phyloP scores from a whole-genome alignment of 1,139 yeast species.

The Pichia sp. region DNA sequence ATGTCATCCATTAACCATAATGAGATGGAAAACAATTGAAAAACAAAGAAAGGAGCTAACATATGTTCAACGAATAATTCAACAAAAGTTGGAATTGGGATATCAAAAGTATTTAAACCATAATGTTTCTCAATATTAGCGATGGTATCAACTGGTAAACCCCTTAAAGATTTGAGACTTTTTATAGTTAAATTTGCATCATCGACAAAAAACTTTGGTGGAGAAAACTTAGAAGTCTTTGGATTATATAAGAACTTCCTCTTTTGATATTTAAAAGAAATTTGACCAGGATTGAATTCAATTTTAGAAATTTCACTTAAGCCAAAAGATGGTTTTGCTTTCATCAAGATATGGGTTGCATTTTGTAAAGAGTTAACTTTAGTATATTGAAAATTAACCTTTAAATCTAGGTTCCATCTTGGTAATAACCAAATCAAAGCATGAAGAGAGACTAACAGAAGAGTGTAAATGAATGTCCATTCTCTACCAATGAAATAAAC shows the following conservation, averaged over 20 bases:
- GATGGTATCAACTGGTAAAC: slow-evolving; percentile 40
- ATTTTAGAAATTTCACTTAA: slow-evolving; percentile 71
- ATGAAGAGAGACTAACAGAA: slow-evolving; percentile 67
- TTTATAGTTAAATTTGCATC: slow-evolving; percentile 57
- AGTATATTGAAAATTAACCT: slow-evolving; percentile 64
- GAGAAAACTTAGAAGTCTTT: slow-evolving; percentile 52
- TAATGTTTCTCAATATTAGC: slow-evolving; percentile 53
- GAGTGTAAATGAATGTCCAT: slow-evolving; percentile 79
- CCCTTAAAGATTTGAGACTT: slow-evolving; percentile 55
- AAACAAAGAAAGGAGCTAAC: slow-evolving; percentile 95
- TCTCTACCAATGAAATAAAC: slow-evolving; percentile 71
- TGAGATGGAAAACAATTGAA: slow-evolving; percentile 92
- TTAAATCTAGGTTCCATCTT: slow-evolving; percentile 81
- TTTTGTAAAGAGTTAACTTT: slow-evolving; percentile 36
- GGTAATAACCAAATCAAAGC: slow-evolving; percentile 82
- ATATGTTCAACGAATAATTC: slow-evolving; percentile 97
- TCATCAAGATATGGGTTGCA: slow-evolving; percentile 67
- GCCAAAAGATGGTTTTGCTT: slow-evolving; percentile 83
- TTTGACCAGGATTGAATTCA: slow-evolving; percentile 51
- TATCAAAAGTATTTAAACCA: slow-evolving; percentile 85
- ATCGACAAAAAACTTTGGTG: slow-evolving; percentile 66
- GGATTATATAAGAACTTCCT: slow-evolving; percentile 74
- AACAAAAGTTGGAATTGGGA: slow-evolving; percentile 85
- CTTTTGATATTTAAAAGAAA: slow-evolving; percentile 82
- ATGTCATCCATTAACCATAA: slow-evolving; percentile 95